phyloP scores from a whole-genome alignment of 2,329 filamentous ascomycete species.

The Aspergillus calidoustus region DNA sequence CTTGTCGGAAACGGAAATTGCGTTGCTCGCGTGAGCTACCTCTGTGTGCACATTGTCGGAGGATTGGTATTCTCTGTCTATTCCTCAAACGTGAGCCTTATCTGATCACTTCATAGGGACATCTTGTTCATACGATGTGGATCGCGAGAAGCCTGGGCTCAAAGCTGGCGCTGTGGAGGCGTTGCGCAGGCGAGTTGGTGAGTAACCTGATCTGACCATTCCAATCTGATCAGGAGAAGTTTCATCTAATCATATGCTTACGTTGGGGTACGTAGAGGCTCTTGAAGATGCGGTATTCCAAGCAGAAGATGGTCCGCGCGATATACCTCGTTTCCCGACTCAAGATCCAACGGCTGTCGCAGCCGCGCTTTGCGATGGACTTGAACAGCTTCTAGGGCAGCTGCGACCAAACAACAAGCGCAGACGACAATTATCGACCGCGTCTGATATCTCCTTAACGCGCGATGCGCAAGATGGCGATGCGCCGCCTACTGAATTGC shows the following conservation, averaged over 20 bases:
- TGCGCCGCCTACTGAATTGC: neutral
- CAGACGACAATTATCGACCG: neutral
- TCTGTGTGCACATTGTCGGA: constrained; percentile 8
- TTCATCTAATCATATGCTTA: neutral
- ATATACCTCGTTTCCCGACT: neutral
- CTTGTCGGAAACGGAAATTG: constrained; percentile 11
- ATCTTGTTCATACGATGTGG: constrained; percentile 38
- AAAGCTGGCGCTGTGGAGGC: constrained; percentile 45
- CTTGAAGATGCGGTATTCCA: constrained; percentile 14
- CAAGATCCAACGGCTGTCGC: neutral
- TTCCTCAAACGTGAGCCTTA: too few relatives aligned
- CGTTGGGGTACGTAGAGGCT: constrained; percentile 2
- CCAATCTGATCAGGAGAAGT: neutral
- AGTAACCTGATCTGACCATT: constrained; percentile 22
- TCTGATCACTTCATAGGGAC: neutral
- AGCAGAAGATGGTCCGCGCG: neutral
- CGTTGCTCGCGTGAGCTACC: constrained; percentile 10
- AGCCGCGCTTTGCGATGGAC: neutral
- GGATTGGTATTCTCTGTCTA: neutral
- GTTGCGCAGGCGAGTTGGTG: constrained; percentile 38
- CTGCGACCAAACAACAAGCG: constrained; percentile 7
- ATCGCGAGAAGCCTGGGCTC: constrained; percentile 42
- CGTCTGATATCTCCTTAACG: neutral
- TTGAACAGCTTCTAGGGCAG: constrained; percentile 12
- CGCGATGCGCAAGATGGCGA: neutral